Conservation (phyloP, 805 yeast species). For the Kazachstania bromeliacearum region DNA sequence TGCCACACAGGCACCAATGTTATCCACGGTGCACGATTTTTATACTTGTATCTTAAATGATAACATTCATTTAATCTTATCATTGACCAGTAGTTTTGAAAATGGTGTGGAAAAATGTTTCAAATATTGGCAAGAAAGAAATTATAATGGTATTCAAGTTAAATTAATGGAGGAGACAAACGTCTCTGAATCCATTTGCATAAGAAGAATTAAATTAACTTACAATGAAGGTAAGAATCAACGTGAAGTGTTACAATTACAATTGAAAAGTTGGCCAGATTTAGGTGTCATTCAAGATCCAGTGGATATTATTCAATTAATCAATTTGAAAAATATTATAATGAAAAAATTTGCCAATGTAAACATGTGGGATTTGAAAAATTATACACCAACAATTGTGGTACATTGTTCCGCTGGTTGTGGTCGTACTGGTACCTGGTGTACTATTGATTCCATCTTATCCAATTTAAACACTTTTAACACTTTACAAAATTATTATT, state of each 20-base stretch:
- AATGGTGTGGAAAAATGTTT: slow-evolving; percentile 73
- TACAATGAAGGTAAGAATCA: slow-evolving; percentile 22
- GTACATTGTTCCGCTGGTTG: slow-evolving; percentile 97
- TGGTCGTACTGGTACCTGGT: slow-evolving; percentile 89
- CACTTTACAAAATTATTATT: slow-evolving; percentile 12
- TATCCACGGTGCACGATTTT: slow-evolving; percentile 68
- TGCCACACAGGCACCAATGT: slow-evolving; percentile 86
- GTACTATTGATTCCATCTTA: slow-evolving; percentile 55
- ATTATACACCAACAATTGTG: slow-evolving; percentile 43
- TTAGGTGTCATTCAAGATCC: slow-evolving; percentile 53
- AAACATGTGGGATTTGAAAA: slow-evolving; percentile 5
- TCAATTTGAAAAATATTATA: slow-evolving; percentile 38
- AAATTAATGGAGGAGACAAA: slow-evolving; percentile 19
- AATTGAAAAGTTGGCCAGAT: slow-evolving; percentile 77
- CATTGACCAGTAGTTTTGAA: slow-evolving; percentile 69
- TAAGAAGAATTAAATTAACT: slow-evolving; percentile 34
- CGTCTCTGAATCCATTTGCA: slow-evolving; percentile 7
- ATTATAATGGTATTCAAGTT: slow-evolving; percentile 30
- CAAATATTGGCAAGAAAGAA: slow-evolving; percentile 67
- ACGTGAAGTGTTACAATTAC: slow-evolving; percentile 61
- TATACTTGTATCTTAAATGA: slow-evolving; percentile 70
- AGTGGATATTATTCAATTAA: slow-evolving; percentile 46
- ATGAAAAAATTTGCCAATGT: slow-evolving; percentile 20
- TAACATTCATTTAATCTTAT: slow-evolving; percentile 54
- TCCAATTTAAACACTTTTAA: slow-evolving; percentile 28